A percentile compares a stretch with the other conserved stretches of the same genome.
Evolutionary conservation across 257 asterid species (phyloP).

Genomic region (Solanum ossicruentum): DNA sequence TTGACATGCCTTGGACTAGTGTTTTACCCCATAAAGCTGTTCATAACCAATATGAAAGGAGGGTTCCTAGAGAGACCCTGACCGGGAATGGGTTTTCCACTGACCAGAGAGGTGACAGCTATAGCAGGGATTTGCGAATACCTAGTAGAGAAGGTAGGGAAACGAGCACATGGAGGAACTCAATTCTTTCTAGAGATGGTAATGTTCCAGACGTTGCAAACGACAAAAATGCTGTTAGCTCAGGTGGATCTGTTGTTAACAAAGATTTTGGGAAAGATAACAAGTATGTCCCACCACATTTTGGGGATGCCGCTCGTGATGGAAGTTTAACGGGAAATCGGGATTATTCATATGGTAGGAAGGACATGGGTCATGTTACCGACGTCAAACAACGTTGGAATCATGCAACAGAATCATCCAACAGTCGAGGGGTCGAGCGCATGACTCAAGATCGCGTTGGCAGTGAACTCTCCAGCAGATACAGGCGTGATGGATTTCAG

Average conservation of each 20-base stretch:
- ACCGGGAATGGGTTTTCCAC: slow-evolving; percentile 41
- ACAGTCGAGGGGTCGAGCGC: slow-evolving; percentile 37
- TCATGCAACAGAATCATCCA: slow-evolving; percentile 28
- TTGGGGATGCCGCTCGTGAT: slow-evolving; percentile 34
- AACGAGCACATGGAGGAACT: slow-evolving; percentile 45
- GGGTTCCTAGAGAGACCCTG: slow-evolving; percentile 53
- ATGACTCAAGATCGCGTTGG: slow-evolving; percentile 33
- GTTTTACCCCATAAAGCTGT: slow-evolving; percentile 49
- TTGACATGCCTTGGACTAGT: slow-evolving; percentile 61
- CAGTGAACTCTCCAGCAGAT: slow-evolving; percentile 40
- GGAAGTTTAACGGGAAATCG: slow-evolving; percentile 16
- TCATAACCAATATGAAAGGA: slow-evolving; percentile 34
- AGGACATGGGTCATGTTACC: slow-evolving; percentile 23
- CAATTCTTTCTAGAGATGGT: slow-evolving; percentile 32
- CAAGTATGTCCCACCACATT: slow-evolving; percentile 25
- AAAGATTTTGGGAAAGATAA: slow-evolving; percentile 36
- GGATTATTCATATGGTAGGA: slow-evolving; percentile 46
- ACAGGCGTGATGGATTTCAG: slow-evolving; percentile 38
- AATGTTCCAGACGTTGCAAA: slow-evolving; percentile 23
- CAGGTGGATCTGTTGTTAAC: slow-evolving; percentile 24
- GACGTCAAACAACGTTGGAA: slow-evolving; percentile 36
- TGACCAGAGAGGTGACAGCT: slow-evolving; percentile 39
- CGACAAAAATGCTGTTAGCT: slow-evolving; percentile 21
- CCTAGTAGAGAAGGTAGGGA: slow-evolving; percentile 52
- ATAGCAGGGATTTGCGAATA: slow-evolving; percentile 35